Evolutionary conservation across 163 green algal genomes (phyloP), one percentile per base, ranked within the genome.

Genomic region (Botryococcus braunii): DNA sequence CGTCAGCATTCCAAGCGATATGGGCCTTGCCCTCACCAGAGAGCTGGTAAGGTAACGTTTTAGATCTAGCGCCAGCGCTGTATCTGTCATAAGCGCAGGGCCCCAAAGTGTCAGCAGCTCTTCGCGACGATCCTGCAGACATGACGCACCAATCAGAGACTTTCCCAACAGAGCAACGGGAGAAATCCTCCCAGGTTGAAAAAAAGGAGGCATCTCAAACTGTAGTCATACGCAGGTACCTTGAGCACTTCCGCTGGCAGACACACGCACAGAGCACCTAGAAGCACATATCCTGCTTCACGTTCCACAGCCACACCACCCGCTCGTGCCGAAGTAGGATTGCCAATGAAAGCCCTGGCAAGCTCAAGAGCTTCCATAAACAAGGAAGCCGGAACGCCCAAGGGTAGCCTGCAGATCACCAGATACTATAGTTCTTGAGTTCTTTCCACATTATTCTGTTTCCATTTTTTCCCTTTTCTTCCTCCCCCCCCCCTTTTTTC

Each of bases 201-300:
- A n/a, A n/a, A n/a, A n/a, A n/a, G n/a, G n/a, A n/a, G n/a, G n/a
- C n/a, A n/a, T n/a, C n/a, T n/a, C n/a, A n/a, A n/a, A n/a, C n/a
- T n/a, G n/a, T n/a, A n/a, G 5, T n/a, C 27, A 6, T 38, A 1
- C 11, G 50, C 25, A 35, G 21, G 13, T 5, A 39, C 56, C 56
- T 48, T 48, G 21, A 50, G 69, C 41, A 11, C 35, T 29, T 37
- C 59, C 38, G 0, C 29, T n/a, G 0, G 56, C 55, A 36, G 66
- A 62, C 25, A 49, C 32, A 68, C 57, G 55, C 78, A 86, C 39
- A 96, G 75, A 37, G 83, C 72, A 34, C 77, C 83, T 29, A 96
- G 78, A 68, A 96, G 68, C 34, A 88, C 80, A 75, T 90, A 96
- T 27, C 88, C 90, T 0, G 87, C 88, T 56, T 95, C 86, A 0